Conservation (phyloP, 306 rosid species). For the Mucuna pruriens region DNA sequence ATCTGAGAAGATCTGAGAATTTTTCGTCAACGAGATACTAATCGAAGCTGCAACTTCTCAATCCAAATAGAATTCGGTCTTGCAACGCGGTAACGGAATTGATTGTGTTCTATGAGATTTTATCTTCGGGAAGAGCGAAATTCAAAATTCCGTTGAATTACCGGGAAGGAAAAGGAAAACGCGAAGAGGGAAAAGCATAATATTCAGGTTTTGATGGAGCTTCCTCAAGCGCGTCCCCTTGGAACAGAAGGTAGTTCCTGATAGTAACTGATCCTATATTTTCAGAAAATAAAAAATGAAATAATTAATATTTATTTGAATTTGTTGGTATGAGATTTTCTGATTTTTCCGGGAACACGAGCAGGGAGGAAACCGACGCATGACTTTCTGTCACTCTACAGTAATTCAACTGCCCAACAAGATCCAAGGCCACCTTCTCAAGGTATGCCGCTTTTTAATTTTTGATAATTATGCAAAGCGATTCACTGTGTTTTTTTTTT, state of each 20-base stretch:
- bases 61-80: conserved; percentile 17
- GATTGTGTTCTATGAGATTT: conserved; percentile 44
- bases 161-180: background rate
- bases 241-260: conserved; percentile 71
- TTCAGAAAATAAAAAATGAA: background rate
- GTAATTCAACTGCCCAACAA: conserved; percentile 77
- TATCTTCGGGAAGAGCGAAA: conserved; percentile 1
- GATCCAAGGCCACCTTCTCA: conserved; percentile 88
- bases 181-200: background rate
- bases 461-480: conserved; percentile 35
- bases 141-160: conserved; percentile 43
- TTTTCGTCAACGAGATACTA: background rate
- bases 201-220: conserved; percentile 69
- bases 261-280: conserved; percentile 3
- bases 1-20: conserved; percentile 53
- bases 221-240: conserved; percentile 78
- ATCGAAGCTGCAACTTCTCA: conserved; percentile 24
- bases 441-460: conserved; percentile 57
- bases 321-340: background rate
- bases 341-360: conserved; percentile 21
- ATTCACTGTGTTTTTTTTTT: background rate
- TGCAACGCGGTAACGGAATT: background rate
- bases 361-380: conserved; percentile 89
- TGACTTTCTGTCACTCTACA: conserved; percentile 88
- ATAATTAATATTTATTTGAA: background rate